These are phyloP conservation scores for Fusarium nurragi DNA, from an alignment of 2,329 filamentous ascomycete genomes.

Conservation along the genomic window DNA sequence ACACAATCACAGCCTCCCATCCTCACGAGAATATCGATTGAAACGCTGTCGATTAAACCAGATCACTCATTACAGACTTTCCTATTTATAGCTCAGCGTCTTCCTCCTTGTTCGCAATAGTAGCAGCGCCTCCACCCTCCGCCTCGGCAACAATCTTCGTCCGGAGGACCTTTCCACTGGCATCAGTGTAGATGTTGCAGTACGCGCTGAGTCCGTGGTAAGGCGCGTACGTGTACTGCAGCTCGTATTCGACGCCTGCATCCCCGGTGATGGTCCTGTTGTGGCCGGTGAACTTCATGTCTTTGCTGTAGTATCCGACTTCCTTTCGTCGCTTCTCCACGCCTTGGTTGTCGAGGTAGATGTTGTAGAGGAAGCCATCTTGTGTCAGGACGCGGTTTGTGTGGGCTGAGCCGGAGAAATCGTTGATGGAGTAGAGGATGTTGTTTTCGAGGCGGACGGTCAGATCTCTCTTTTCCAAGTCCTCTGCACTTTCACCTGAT, in stretches of 20 bases:
- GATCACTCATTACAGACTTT: background rate
- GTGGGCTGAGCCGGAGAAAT: constrained; percentile 23
- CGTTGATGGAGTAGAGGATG: constrained; percentile 27
- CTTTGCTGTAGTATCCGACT: constrained; percentile 23
- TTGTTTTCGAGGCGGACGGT: constrained; percentile 20
- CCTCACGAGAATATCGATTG: background rate
- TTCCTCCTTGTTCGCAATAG: constrained; percentile 20
- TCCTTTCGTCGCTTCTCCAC: constrained; percentile 20
- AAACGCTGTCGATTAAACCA: background rate
- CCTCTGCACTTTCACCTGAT: background rate
- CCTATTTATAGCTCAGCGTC: background rate
- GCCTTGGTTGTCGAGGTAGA: constrained; percentile 21
- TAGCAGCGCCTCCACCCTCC: constrained; percentile 23
- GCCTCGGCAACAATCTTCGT: constrained; percentile 28
- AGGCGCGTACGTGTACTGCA: constrained; percentile 24
- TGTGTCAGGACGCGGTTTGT: constrained; percentile 25
- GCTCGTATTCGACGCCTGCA: constrained; percentile 5
- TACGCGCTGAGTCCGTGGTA: constrained; percentile 22
- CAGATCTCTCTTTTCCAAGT: constrained; percentile 17
- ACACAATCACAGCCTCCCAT: background rate
- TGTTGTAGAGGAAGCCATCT: constrained; percentile 22
- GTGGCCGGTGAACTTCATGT: constrained; percentile 26
- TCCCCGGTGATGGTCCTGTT: constrained; percentile 14
- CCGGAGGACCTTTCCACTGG: constrained; percentile 16
- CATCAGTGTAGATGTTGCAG: constrained; percentile 23